Evolutionary conservation across 1,139 yeast genomes (phyloP).

Genomic region (Blastobotrys buckinghamii): DNA sequence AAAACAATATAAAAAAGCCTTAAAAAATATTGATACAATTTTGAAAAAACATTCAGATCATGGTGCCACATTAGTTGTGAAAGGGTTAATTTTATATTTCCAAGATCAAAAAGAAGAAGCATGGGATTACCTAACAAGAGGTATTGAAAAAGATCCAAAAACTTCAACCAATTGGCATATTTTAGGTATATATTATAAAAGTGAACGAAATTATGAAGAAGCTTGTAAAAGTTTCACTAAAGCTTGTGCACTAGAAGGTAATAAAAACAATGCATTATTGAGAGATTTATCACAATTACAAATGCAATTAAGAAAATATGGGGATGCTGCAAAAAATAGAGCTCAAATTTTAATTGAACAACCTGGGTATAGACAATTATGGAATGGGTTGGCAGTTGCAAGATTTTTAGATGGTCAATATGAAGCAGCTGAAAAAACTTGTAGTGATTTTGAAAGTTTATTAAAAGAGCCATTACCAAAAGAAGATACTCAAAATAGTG

Average conservation of each 20-base stretch:
- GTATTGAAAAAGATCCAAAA: conserved; percentile 48
- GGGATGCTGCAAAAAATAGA: conserved; percentile 56
- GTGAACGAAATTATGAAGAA: conserved; percentile 61
- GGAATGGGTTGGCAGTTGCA: conserved; percentile 88
- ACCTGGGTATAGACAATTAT: conserved; percentile 74
- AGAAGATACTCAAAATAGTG: conserved; percentile 64
- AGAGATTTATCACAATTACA: conserved; percentile 80
- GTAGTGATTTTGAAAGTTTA: conserved; percentile 67
- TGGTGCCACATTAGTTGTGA: conserved; percentile 78
- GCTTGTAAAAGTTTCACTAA: conserved; percentile 76
- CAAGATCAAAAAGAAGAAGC: conserved; percentile 59
- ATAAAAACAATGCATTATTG: conserved; percentile 70
- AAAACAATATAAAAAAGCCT: conserved; percentile 81
- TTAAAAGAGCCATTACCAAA: conserved; percentile 42
- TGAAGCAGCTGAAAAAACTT: conserved; percentile 62
- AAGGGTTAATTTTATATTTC: conserved; percentile 62
- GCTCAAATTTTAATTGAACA: conserved; percentile 64
- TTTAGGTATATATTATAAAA: conserved; percentile 76
- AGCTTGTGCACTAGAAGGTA: conserved; percentile 67
- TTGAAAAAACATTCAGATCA: conserved; percentile 71
- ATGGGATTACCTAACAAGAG: conserved; percentile 53
- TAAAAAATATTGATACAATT: conserved; percentile 68
- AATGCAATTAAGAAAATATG: conserved; percentile 71
- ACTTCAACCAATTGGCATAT: conserved; percentile 78
- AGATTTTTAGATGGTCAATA: conserved; percentile 69